Evolutionary conservation across 2,329 filamentous ascomycete genomes (phyloP).

Genomic region (Aureobasidium vineae): DNA sequence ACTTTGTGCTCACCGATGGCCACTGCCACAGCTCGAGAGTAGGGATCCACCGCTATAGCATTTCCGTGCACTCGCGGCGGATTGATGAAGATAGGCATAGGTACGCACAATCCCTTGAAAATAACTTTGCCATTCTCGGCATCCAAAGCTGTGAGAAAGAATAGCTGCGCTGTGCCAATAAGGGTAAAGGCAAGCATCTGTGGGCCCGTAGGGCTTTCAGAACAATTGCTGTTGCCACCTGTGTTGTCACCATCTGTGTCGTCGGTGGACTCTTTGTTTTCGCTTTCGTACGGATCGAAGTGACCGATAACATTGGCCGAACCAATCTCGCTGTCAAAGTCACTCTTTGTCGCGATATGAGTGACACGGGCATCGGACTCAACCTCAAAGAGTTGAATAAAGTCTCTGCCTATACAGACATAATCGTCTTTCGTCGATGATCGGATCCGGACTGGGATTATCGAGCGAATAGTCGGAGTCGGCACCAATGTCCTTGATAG

Average conservation of each 20-base stretch:
- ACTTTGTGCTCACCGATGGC: conserved; percentile 69
- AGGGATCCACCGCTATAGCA: conserved; percentile 75
- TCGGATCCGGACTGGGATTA: conserved; percentile 76
- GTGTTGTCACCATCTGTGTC: conserved; percentile 32
- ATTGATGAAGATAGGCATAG: conserved; percentile 57
- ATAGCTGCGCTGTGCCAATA: conserved; percentile 62
- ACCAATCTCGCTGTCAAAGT: conserved; percentile 76
- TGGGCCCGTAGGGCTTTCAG: conserved; percentile 54
- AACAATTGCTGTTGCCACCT: conserved; percentile 24
- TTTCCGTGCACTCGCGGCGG: conserved; percentile 58
- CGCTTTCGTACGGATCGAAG: conserved; percentile 36
- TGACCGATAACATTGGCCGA: conserved; percentile 72
- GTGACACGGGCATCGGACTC: conserved; percentile 64
- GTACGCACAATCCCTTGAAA: conserved; percentile 54
- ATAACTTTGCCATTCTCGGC: conserved; percentile 48
- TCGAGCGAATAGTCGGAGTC: conserved; percentile 71
- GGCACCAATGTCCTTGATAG: conserved; percentile 75
- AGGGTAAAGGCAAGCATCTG: conserved; percentile 77
- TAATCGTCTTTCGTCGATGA: conserved; percentile 72
- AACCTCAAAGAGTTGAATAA: conserved; percentile 72
- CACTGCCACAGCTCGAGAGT: conserved; percentile 62
- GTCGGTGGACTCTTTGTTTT: conserved; percentile 41
- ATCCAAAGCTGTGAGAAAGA: conserved; percentile 70
- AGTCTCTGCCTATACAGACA: conserved; percentile 79
- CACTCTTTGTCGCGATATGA: conserved; percentile 71